phyloP scores from a whole-genome alignment of 2,329 filamentous ascomycete species.

The Penicillium sp. region DNA sequence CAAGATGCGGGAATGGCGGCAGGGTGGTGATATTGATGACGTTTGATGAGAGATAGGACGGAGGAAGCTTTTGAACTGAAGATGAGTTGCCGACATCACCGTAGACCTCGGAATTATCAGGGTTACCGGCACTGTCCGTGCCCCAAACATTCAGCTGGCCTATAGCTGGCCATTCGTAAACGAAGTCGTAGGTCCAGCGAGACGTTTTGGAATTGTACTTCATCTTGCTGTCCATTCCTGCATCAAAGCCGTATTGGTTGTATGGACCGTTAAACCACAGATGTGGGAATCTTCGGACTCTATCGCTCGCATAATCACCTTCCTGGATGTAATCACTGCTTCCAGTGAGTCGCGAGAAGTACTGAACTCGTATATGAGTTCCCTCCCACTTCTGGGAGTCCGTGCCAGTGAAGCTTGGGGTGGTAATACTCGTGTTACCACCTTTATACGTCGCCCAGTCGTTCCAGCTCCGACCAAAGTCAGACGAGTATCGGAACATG shows the following conservation, averaged over 20 bases:
- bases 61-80: constrained; percentile 62
- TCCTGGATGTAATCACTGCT: constrained; percentile 63
- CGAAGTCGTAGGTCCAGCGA: constrained; percentile 60
- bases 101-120: constrained; percentile 59
- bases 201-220: constrained; percentile 46
- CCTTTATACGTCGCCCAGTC: constrained; percentile 58
- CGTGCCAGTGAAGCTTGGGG: constrained; percentile 58
- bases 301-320: constrained; percentile 49
- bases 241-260: constrained; percentile 65
- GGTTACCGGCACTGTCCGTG: constrained; percentile 61
- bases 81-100: constrained; percentile 62
- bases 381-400: constrained; percentile 60
- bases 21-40: constrained; percentile 59
- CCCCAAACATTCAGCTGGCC: constrained; percentile 67
- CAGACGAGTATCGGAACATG: constrained; percentile 61
- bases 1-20: constrained; percentile 56
- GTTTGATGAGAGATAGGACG: constrained; percentile 55
- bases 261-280: constrained; percentile 62
- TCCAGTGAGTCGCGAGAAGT: constrained; percentile 59
- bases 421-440: constrained; percentile 50
- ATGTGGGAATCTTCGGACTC: constrained; percentile 58
- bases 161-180: constrained; percentile 62
- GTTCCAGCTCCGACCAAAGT: constrained; percentile 62
- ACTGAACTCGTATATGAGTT: constrained; percentile 63
- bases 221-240: constrained; percentile 57